These are phyloP conservation scores for Vachellia collinsii DNA, from an alignment of 306 rosid species.

Conservation along the genomic window DNA sequence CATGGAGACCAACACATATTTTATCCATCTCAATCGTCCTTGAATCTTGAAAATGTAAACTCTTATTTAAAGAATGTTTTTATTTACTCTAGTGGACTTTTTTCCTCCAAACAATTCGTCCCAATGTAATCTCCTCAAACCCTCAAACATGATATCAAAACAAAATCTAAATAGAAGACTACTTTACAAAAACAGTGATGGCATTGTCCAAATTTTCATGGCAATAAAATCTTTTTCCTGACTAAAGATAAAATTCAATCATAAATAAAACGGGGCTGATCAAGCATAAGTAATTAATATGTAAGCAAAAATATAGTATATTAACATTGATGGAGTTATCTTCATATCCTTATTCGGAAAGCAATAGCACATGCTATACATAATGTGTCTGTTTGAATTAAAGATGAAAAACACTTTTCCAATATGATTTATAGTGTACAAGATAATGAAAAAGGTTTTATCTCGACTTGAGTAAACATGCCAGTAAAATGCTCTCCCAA, in stretches of 20 bases:
- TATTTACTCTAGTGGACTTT: neutral
- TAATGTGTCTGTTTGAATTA: no score
- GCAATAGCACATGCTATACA: neutral
- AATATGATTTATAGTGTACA: no score
- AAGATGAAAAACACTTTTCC: no score
- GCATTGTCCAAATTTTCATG: constrained; percentile 10
- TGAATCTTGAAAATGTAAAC: constrained; percentile 26
- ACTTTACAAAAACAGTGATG: constrained; percentile 1
- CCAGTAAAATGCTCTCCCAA: no score
- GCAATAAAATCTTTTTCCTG: constrained; percentile 2
- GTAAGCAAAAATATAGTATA: neutral
- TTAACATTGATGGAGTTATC: neutral
- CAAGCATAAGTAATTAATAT: neutral
- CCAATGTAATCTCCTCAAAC: constrained; percentile 2
- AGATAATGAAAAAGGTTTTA: no score
- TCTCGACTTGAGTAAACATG: no score
- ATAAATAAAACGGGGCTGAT: constrained; percentile 4
- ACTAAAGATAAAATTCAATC: neutral
- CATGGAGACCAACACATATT: neutral
- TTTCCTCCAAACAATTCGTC: neutral
- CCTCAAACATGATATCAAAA: constrained; percentile 29
- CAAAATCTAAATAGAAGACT: constrained; percentile 12
- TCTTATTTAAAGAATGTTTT: constrained; percentile 20
- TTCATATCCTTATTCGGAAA: constrained; percentile 10
- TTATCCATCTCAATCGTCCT: neutral